A percentile compares a stretch with the other conserved stretches of the same genome.
Evolutionary conservation across 2,329 filamentous ascomycete genomes (phyloP).

Genomic region (Penicillium palitans): DNA sequence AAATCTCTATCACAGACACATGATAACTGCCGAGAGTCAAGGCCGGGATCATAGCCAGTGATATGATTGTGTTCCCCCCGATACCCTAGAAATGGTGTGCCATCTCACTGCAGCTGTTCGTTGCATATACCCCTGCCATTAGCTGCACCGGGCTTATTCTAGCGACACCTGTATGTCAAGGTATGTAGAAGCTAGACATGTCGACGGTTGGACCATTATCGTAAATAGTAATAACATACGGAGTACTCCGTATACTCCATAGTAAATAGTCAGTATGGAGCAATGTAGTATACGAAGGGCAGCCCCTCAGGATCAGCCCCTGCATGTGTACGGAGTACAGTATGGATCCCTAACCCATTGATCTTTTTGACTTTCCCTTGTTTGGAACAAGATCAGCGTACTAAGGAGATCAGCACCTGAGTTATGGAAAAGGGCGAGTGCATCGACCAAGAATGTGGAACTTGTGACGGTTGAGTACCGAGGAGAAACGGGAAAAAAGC

Average conservation of each 20-base stretch:
- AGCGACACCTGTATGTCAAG: background rate
- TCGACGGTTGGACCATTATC: background rate
- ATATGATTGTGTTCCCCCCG: background rate
- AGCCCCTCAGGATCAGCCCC: slow-evolving; percentile 22
- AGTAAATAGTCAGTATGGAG: background rate
- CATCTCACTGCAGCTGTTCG: slow-evolving; percentile 24
- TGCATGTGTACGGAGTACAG: slow-evolving; percentile 9
- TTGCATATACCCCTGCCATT: slow-evolving; percentile 16
- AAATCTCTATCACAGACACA: slow-evolving; percentile 4
- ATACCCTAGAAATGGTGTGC: slow-evolving; percentile 11
- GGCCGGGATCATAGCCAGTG: background rate
- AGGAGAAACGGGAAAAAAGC: background rate
- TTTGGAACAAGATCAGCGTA: slow-evolving; percentile 10
- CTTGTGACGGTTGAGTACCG: slow-evolving; percentile 2
- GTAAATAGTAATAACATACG: background rate
- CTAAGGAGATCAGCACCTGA: slow-evolving; percentile 5
- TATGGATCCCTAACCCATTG: slow-evolving; percentile 4
- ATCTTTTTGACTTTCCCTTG: background rate
- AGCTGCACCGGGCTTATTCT: slow-evolving; percentile 18
- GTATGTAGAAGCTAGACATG: background rate
- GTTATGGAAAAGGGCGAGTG: background rate
- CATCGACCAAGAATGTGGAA: slow-evolving; percentile 8
- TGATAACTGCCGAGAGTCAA: background rate
- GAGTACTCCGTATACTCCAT: background rate
- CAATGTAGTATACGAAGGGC: slow-evolving; percentile 5